Evolutionary conservation across 2,329 filamentous ascomycete species (phyloP), one percentile per base, ranked within the genome.

Genomic region (Talaromyces rugulosus): DNA sequence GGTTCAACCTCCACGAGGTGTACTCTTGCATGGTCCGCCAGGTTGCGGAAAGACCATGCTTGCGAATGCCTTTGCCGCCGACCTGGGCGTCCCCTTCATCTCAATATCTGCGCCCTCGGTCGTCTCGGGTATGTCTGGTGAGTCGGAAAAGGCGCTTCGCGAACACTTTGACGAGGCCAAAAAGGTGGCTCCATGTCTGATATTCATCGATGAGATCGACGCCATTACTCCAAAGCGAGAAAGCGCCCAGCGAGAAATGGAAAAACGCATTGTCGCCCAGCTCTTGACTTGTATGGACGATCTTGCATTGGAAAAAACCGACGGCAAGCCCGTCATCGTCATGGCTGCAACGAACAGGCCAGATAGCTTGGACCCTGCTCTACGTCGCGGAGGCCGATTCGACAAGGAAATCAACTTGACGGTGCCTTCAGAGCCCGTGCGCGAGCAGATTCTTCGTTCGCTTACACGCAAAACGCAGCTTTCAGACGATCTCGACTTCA

Each of bases 171-270:
- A 98, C 12, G 91, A 95, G 70, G 95, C 95, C 0, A 91, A 91
- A 72, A 85, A 86, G 60, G 83, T 93, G 42, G 93, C 94, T 0
- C 95, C 95, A 0, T 96, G 92, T 70, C 82, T 99, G 5, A 83
- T 99, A 4, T 96, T 97, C 70, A 90, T 98, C 62, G 92, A 96
- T 67, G 89, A 96, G 68, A 91, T 98, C 58, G 93, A 99, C 74
- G 89, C 89, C 4, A 95, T 98, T 69, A 91, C 92, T 56, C 90
- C 91, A 0, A 96, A 96, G 74, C 83, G 90, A 61, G 91, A 96
- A 65, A 90, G 86, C 60, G 87, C 89, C 1, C 90, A 95, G 70
- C 88, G 89, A 70, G 92, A 96, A 66, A 94, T 96, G 86, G 92
- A 96, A 72, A 91, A 92, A 71, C 83, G 92, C 59, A 95, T 96